These are phyloP conservation scores for Fragosphaeria purpurea DNA, from an alignment of 2,329 filamentous ascomycete species.

Conservation along the genomic window DNA sequence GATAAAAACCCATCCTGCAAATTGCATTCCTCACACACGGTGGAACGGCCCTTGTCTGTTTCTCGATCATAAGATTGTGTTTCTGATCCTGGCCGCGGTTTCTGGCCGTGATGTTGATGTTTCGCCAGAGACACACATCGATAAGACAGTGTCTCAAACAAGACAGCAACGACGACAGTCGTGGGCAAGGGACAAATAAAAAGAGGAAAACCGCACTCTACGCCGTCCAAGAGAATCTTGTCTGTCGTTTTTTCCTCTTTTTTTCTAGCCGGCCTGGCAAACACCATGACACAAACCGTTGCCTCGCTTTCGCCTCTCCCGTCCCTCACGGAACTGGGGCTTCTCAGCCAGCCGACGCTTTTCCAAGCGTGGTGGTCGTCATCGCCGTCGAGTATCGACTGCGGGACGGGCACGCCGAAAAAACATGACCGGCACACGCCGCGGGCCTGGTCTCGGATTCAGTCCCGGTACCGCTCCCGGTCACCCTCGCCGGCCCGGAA, in stretches of 20 bases:
- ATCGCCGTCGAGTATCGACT: neutral
- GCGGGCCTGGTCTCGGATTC: too few species aligned
- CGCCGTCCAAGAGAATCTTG: neutral
- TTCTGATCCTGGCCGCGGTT: too few species aligned
- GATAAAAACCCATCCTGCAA: neutral
- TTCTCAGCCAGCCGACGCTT: slow-evolving; percentile 3
- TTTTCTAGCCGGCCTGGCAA: neutral
- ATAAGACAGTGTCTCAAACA: neutral
- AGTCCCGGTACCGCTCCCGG: neutral
- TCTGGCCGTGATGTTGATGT: too few species aligned
- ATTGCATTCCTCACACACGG: neutral
- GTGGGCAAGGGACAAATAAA: too few species aligned
- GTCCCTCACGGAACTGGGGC: slow-evolving; percentile 10
- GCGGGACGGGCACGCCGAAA: too few species aligned
- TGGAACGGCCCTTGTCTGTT: too few species aligned
- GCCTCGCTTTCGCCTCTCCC: slow-evolving; percentile 1
- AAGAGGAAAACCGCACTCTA: too few species aligned
- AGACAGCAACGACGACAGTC: neutral
- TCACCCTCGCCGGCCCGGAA: neutral
- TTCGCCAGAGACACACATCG: neutral
- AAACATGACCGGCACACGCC: too few species aligned
- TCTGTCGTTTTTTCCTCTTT: neutral
- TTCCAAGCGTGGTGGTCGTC: slow-evolving; percentile 4
- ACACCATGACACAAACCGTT: neutral
- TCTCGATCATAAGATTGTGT: too few species aligned